These are phyloP conservation scores for Aristolochia californica DNA, from an alignment of 164 flowering plant species.

Conservation along the genomic window DNA sequence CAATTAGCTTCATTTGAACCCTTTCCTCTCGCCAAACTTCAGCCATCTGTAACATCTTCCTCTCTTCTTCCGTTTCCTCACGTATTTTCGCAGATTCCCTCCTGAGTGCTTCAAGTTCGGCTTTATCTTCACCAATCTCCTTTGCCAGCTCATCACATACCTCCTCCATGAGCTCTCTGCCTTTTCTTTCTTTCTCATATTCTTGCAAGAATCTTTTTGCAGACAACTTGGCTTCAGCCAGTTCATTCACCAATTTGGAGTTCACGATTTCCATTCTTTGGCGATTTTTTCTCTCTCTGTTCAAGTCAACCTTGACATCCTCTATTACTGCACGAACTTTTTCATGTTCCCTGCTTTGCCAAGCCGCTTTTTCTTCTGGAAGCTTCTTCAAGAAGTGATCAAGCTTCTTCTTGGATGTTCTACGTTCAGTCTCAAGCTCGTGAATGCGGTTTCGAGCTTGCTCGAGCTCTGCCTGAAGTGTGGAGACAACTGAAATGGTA, in stretches of 20 bases:
- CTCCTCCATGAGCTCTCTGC: constrained; percentile 43
- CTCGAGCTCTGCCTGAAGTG: constrained; percentile 67
- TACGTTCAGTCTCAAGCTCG: constrained; percentile 74
- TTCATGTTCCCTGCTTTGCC: constrained; percentile 91
- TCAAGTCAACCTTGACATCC: constrained; percentile 52
- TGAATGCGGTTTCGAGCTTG: constrained; percentile 60
- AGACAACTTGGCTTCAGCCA: constrained; percentile 60
- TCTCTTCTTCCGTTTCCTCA: constrained; percentile 71
- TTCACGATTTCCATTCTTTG: constrained; percentile 73
- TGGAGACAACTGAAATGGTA: constrained; percentile 44
- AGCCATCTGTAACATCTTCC: constrained; percentile 70
- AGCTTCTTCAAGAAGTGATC: constrained; percentile 78
- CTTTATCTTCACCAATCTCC: constrained; percentile 53
- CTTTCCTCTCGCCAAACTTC: constrained; percentile 74
- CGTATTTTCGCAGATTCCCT: constrained; percentile 41
- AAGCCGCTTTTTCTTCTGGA: constrained; percentile 64
- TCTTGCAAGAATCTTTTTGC: constrained; percentile 76
- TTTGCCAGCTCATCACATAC: constrained; percentile 75
- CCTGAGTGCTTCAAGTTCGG: constrained; percentile 50
- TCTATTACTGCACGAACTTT: constrained; percentile 73
- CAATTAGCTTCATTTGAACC: constrained; percentile 69
- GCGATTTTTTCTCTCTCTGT: constrained; percentile 67
- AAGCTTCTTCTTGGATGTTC: constrained; percentile 73
- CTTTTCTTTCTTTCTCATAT: constrained; percentile 78
- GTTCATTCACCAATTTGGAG: constrained; percentile 75